Conservation (phyloP, 768 basidiomycete genomes). For the Stropharia rugosoannulata region DNA sequence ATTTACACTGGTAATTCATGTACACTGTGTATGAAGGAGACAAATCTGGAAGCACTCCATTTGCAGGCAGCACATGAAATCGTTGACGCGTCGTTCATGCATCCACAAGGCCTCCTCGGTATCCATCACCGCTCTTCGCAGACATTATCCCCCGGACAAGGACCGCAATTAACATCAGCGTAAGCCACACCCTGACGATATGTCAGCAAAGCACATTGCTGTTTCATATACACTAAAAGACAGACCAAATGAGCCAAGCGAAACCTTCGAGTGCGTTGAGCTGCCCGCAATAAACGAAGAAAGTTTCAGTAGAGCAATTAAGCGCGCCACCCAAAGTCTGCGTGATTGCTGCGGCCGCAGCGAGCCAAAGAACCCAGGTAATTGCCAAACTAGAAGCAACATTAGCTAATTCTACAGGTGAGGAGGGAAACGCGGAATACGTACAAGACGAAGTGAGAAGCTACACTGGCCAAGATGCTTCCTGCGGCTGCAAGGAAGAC, state of each 20-base stretch:
- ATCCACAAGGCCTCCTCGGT: slow-evolving; percentile 39
- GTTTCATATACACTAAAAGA: slow-evolving; percentile 1
- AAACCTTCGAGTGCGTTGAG: slow-evolving; percentile 75
- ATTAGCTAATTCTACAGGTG: not conserved
- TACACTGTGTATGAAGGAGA: no score
- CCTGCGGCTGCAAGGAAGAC: slow-evolving; percentile 55
- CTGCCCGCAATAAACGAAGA: slow-evolving; percentile 69
- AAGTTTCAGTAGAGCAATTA: slow-evolving; percentile 55
- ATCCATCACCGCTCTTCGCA: slow-evolving; percentile 66
- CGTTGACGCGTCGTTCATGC: not conserved
- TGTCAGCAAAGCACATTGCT: not conserved
- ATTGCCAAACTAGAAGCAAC: slow-evolving; percentile 46
- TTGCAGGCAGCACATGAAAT: not conserved
- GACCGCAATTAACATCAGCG: slow-evolving; percentile 57
- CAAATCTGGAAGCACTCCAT: not conserved
- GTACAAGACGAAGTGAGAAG: slow-evolving; percentile 63
- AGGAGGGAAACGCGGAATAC: slow-evolving; percentile 24
- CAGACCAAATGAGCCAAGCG: slow-evolving; percentile 74
- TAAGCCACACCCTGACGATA: slow-evolving; percentile 56
- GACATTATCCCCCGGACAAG: slow-evolving; percentile 59
- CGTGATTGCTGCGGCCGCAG: slow-evolving; percentile 72
- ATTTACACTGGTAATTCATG: no score
- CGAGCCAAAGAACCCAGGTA: slow-evolving; percentile 80
- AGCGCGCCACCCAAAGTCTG: slow-evolving; percentile 63
- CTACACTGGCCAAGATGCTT: slow-evolving; percentile 56